Conservation (phyloP, 2,329 filamentous ascomycete species). For the Paecilomyces dactylethromorphus region DNA sequence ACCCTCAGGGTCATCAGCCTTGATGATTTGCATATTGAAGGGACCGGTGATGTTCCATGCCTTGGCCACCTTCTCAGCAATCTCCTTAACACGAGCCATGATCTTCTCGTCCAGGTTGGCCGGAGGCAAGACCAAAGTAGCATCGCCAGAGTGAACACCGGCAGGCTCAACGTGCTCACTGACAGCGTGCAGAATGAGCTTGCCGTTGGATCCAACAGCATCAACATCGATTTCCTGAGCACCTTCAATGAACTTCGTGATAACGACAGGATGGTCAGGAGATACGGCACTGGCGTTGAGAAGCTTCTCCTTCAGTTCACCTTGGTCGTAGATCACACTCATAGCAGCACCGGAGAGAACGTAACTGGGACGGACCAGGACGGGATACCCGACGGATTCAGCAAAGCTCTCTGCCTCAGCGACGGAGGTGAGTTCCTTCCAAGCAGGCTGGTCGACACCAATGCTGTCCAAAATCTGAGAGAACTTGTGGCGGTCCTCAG, state of each 20-base stretch:
- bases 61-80: constrained; percentile 91
- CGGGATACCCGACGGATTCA: constrained; percentile 79
- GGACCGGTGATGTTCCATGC: constrained; percentile 96
- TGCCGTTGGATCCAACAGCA: constrained; percentile 78
- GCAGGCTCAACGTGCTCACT: constrained; percentile 96
- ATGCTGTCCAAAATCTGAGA: constrained; percentile 96
- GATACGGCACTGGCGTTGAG: constrained; percentile 84
- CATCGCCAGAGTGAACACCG: constrained; percentile 96
- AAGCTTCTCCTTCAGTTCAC: constrained; percentile 91
- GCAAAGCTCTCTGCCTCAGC: constrained; percentile 83
- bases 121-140: constrained; percentile 87
- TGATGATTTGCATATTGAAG: constrained; percentile 99
- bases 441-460: constrained; percentile 91
- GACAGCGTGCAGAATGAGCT: constrained; percentile 84
- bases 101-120: constrained; percentile 67
- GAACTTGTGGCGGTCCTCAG: constrained; percentile 97
- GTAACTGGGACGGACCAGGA: constrained; percentile 89
- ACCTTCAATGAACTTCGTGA: constrained; percentile 96
- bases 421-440: constrained; percentile 93
- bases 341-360: constrained; percentile 97
- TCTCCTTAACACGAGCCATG: constrained; percentile 86
- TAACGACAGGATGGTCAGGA: constrained; percentile 94
- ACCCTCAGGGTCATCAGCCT: constrained; percentile 70
- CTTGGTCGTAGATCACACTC: constrained; percentile 86
- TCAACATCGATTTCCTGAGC: constrained; percentile 96